phyloP scores from a whole-genome alignment of 2,329 filamentous ascomycete genomes.

The Raffaelea albimanens region DNA sequence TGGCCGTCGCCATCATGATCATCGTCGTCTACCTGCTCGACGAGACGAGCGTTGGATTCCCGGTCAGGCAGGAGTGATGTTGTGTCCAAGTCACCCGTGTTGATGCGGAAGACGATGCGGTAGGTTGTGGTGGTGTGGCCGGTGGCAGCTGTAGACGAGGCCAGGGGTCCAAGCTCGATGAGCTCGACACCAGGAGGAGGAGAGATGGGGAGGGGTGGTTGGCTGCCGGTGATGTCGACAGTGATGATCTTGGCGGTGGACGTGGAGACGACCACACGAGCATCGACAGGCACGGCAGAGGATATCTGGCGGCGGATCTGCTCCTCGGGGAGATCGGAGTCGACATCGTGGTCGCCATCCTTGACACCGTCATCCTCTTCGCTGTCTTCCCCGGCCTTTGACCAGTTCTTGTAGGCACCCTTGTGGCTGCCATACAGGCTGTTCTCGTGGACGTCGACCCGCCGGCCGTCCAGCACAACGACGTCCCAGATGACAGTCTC shows the following conservation, averaged over 20 bases:
- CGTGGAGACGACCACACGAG: conserved; percentile 49
- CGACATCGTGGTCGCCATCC: no score
- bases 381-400: background rate
- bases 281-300: conserved; percentile 43
- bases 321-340: conserved; percentile 27
- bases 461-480: conserved; percentile 49
- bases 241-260: conserved; percentile 55
- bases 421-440: conserved; percentile 21
- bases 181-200: conserved; percentile 51
- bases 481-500: conserved; percentile 59
- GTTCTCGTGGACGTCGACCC: conserved; percentile 42
- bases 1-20: no score
- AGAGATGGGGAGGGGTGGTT: conserved; percentile 38
- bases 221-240: conserved; percentile 50
- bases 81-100: conserved; percentile 1
- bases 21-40: conserved; percentile 20
- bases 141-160: conserved; percentile 12
- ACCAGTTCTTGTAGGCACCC: conserved; percentile 12
- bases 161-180: conserved; percentile 35
- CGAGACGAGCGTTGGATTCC: background rate
- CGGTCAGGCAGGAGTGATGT: background rate
- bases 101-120: conserved; percentile 47
- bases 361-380: conserved; percentile 9
- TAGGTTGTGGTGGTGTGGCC: conserved; percentile 27
- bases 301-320: conserved; percentile 44